Evolutionary conservation across 2,329 filamentous ascomycete genomes (phyloP).

Genomic region (Talaromyces pinophilus): DNA sequence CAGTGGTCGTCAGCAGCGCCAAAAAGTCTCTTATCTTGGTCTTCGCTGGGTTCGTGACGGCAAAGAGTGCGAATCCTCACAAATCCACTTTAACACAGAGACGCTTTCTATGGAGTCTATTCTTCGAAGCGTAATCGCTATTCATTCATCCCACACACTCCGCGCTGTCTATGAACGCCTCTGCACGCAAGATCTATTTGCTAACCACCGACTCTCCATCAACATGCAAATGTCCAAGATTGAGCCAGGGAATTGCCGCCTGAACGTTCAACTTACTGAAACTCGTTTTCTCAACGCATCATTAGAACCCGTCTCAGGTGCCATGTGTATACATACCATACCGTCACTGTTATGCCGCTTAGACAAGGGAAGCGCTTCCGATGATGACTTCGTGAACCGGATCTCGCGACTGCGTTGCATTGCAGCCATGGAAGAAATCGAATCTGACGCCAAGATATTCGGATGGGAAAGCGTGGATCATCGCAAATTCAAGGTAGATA

Average conservation of each 20-base stretch:
- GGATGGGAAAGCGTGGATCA: conserved; percentile 43
- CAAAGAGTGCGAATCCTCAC: conserved; percentile 68
- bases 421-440: conserved; percentile 44
- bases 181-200: conserved; percentile 61
- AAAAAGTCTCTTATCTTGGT: conserved; percentile 38
- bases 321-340: conserved; percentile 68
- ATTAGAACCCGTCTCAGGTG: conserved; percentile 78
- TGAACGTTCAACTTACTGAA: conserved; percentile 71
- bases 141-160: conserved; percentile 72
- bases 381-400: conserved; percentile 44
- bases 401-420: conserved; percentile 42
- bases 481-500: conserved; percentile 44
- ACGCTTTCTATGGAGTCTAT: conserved; percentile 73
- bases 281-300: conserved; percentile 61
- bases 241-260: conserved; percentile 66
- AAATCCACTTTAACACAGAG: conserved; percentile 67
- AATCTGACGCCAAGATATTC: conserved; percentile 38
- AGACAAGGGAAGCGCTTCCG: conserved; percentile 65
- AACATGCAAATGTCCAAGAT: conserved; percentile 58
- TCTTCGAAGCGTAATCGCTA: conserved; percentile 71
- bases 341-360: conserved; percentile 57
- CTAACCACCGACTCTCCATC: conserved; percentile 60
- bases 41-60: conserved; percentile 82
- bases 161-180: conserved; percentile 65
- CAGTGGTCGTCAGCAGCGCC: conserved; percentile 27